These are phyloP conservation scores for Arachis stenosperma DNA, from an alignment of 306 rosid genomes.

Conservation along the genomic window DNA sequence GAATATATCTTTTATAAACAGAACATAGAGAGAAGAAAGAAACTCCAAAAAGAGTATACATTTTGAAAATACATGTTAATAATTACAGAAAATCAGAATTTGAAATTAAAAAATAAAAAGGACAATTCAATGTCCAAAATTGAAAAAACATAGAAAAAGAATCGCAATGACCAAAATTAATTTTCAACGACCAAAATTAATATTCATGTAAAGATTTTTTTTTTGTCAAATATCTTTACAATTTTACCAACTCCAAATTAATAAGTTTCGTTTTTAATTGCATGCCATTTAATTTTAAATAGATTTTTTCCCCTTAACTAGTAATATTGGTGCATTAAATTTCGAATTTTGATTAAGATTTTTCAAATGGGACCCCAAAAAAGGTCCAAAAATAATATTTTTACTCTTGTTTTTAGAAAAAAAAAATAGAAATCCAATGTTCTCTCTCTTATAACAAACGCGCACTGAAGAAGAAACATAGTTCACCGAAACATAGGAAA, in stretches of 20 bases:
- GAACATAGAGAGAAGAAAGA: no score
- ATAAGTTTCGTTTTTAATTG: neutral
- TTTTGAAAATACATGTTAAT: no score
- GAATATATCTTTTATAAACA: no score
- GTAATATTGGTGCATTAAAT: neutral
- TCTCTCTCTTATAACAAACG: neutral
- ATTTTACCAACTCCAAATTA: neutral
- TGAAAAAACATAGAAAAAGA: neutral
- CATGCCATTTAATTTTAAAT: neutral
- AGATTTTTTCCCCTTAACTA: neutral
- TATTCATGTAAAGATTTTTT: neutral
- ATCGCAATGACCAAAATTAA: neutral
- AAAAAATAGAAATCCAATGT: neutral
- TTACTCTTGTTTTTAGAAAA: neutral
- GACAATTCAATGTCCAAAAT: neutral
- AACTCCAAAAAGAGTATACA: no score
- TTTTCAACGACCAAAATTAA: neutral
- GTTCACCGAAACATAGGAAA: conserved; percentile 39
- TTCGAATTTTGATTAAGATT: conserved; percentile 14
- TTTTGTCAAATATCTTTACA: neutral
- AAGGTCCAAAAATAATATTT: neutral
- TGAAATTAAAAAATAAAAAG: neutral
- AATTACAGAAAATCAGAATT: neutral
- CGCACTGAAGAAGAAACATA: neutral
- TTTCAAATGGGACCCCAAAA: conserved; percentile 38